These are phyloP conservation scores for Leccinum subgranulosum DNA, from an alignment of 768 basidiomycete species.

Conservation along the genomic window DNA sequence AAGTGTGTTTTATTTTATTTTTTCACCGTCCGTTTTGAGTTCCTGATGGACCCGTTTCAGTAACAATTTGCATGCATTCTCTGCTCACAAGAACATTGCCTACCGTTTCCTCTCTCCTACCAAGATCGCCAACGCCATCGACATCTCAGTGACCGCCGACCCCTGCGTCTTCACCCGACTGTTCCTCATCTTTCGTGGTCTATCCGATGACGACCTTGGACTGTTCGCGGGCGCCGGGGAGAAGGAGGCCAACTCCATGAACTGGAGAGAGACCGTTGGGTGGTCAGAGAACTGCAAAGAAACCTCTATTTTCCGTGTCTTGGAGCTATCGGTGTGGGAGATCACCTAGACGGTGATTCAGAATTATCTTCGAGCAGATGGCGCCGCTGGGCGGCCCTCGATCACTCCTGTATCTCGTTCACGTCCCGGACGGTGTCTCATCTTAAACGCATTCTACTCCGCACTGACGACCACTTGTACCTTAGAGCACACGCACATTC, in stretches of 20 bases:
- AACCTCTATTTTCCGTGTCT: conserved; percentile 64
- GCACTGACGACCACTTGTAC: conserved; percentile 19
- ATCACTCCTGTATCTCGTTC: neutral
- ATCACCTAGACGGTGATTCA: conserved; percentile 38
- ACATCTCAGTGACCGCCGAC: conserved; percentile 79
- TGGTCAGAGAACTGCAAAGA: conserved; percentile 85
- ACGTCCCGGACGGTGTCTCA: conserved; percentile 8
- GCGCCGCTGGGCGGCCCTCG: conserved; percentile 20
- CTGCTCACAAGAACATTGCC: conserved; percentile 80
- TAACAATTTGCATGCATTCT: conserved; percentile 72
- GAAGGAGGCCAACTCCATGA: conserved; percentile 78
- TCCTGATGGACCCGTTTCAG: conserved; percentile 34
- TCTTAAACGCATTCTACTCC: conserved; percentile 5
- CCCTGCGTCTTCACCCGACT: conserved; percentile 80
- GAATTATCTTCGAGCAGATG: neutral
- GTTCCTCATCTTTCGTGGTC: conserved; percentile 83
- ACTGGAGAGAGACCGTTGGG: conserved; percentile 78
- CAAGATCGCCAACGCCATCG: conserved; percentile 81
- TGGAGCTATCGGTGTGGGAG: conserved; percentile 80
- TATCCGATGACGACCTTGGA: conserved; percentile 76
- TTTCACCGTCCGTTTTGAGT: neutral
- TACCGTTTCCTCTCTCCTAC: conserved; percentile 83
- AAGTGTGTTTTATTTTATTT: conserved; percentile 47
- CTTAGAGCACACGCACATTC: conserved; percentile 24
- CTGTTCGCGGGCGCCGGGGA: conserved; percentile 76